Evolutionary conservation across 352 stramenopile species (phyloP), one percentile per base, ranked within the genome.

Genomic region (Pythium utonaiense): DNA sequence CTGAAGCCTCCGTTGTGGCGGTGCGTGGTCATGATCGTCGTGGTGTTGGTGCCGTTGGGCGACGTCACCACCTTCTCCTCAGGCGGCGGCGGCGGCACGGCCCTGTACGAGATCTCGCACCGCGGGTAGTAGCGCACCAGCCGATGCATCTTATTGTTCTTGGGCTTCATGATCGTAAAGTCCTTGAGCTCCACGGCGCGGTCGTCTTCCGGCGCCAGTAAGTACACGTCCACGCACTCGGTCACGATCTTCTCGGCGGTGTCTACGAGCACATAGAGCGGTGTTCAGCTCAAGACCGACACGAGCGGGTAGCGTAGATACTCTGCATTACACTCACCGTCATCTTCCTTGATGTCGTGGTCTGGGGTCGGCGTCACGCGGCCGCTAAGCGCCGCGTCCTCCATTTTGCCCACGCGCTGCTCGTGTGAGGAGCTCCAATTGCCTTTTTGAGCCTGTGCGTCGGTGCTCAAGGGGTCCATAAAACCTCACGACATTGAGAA

Each of bases 151-250:
- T 83, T 81, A 71, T 86, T 86, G 62, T 88, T 87, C 65, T 88
- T 88, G 50, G 83, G 83, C 44, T 89, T 90, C 71, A 88, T 87
- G 70, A 89, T 89, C 30, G 83, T 93, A 44, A 91, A 86, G 68
- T 91, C 79, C 53, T 91, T 88, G 60, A 89, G 74, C 51, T 84
- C 77, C 28, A 87, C 73, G 47, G 74, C 75, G 42, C 80, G 80
- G 33, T 73, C 62, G 27, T 86, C 79, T 54, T 89, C 80, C 5
- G 80, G 82, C 21, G 74, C 66, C 31, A 93, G 55, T 40, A 93
- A 57, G 61, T 93, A 93, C 42, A 91, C 83, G 58, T 88, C 78
- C 53, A 93, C 75, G 51, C 54, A 71, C 60, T 93, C 83, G 16
- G 62, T 80, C 56, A 87, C 66, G 7, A 53, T 84, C 27, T 62